These are phyloP conservation scores for Saccharomyces hybrid DNA, from an alignment of 1,139 yeast genomes.

Conservation along the genomic window DNA sequence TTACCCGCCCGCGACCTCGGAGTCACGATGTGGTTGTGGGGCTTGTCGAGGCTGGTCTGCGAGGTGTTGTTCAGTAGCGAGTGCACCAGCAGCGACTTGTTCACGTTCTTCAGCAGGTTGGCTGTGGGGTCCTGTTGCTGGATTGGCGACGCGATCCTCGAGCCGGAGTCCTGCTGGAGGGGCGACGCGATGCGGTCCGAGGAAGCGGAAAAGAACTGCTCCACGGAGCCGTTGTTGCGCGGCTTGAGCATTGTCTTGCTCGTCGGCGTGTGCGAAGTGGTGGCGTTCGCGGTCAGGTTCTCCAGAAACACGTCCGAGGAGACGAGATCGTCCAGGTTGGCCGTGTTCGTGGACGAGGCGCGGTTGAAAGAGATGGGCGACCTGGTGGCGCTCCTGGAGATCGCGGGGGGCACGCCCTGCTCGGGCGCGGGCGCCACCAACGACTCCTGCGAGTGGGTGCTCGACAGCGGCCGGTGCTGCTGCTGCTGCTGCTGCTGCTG, in stretches of 20 bases:
- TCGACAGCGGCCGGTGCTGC: slow-evolving; percentile 10
- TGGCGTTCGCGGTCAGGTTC: slow-evolving; percentile 28
- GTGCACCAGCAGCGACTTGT: slow-evolving; percentile 18
- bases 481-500: neutral
- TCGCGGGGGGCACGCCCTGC: slow-evolving; percentile 1
- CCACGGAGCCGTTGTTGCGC: slow-evolving; percentile 17
- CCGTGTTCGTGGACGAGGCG: slow-evolving; percentile 5
- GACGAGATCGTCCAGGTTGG: slow-evolving; percentile 12
- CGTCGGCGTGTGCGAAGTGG: slow-evolving; percentile 14
- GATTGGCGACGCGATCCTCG: slow-evolving; percentile 4
- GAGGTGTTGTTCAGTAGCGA: slow-evolving; percentile 17
- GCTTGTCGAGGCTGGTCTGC: slow-evolving; percentile 13
- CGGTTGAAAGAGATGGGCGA: slow-evolving; percentile 4
- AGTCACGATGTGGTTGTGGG: slow-evolving; percentile 24
- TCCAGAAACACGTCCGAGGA: slow-evolving; percentile 30
- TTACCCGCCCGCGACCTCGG: slow-evolving; percentile 23
- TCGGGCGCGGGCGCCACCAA: slow-evolving; percentile 8
- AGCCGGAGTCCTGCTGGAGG: slow-evolving; percentile 3
- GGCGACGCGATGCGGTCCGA: slow-evolving; percentile 8
- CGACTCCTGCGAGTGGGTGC: slow-evolving; percentile 9
- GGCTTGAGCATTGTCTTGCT: neutral
- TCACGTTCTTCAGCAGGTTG: slow-evolving; percentile 19
- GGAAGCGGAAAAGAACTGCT: slow-evolving; percentile 21
- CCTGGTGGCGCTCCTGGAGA: slow-evolving; percentile 5
- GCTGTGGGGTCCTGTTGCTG: slow-evolving; percentile 17